Evolutionary conservation across 768 basidiomycete species (phyloP), one percentile per base, ranked within the genome.

Genomic region (Omphalotus guepiniiformis): DNA sequence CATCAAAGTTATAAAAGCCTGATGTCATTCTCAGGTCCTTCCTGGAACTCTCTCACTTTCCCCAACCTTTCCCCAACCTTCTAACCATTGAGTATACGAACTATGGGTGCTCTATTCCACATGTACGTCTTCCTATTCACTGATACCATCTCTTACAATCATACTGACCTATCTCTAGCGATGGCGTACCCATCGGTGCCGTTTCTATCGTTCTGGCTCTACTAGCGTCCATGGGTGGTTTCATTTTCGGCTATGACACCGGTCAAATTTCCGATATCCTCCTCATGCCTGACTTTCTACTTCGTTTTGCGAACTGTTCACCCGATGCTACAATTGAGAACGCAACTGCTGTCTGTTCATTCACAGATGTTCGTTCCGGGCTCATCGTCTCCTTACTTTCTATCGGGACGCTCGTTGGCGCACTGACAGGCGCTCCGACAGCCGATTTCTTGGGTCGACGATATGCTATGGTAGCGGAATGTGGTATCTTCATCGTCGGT

Each of bases 211-310:
- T 79, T 68, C 66, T 86, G 41, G 84, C 84, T 55, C 57, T 84
- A 47, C 61, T 88, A 28, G 81, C 85, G 28, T 79, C 77, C 42
- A 85, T 86, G 74, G 85, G 85, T 48, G 85, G 85, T 39, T 79
- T 80, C 63, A 79, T 80, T 51, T 80, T 80, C 47, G 79, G 78
- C 45, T 84, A 85, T 53, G 83, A 86, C 61, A 87, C 83, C 11
- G 85, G 85, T 21, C 86, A 88, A 61, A 88, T 90, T 52, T 81
- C 81, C 42, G 83, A 85, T 59, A 84, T 90, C 54, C 67, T 86
- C 22, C 66, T 86, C 62, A 86, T 88, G 83, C 59, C 73, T 9
- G 81, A 85, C 63, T 87, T 87, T 61, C 65, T 74, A 28, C 64
- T 70, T 8, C 79, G 85, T 12, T 88, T 90, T 56, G 83, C 73